Percentiles rank a stretch among this genome's conserved stretches.
Evolutionary conservation across 495 filamentous ascomycete species (phyloP).

Genomic region (Podospora fimiseda): DNA sequence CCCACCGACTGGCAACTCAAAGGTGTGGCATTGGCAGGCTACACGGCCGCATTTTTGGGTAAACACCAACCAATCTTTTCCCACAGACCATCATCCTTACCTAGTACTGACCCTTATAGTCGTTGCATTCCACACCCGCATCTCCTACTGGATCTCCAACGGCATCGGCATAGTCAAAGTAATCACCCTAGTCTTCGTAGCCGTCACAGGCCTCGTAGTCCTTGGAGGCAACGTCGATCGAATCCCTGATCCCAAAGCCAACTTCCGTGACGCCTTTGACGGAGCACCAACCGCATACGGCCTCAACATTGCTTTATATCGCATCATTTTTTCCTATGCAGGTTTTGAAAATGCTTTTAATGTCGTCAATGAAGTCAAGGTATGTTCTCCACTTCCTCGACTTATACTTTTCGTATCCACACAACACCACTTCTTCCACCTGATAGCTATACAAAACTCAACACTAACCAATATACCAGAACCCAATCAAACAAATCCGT

Average conservation of each 20-base stretch:
- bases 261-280: conserved; percentile 53
- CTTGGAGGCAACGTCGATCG: conserved; percentile 49
- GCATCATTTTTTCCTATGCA: conserved; percentile 57
- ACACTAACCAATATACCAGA: conserved; percentile 31
- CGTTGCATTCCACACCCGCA: conserved; percentile 47
- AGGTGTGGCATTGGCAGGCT: conserved; percentile 55
- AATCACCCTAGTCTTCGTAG: conserved; percentile 51
- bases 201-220: conserved; percentile 54
- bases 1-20: conserved; percentile 54
- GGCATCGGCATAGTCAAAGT: conserved; percentile 52
- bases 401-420: neutral
- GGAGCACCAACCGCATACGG: conserved; percentile 44
- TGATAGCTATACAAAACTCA: neutral
- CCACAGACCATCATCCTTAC: conserved; percentile 1
- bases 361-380: conserved; percentile 58
- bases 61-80: neutral
- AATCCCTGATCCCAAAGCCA: conserved; percentile 49
- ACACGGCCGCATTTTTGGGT: conserved; percentile 49
- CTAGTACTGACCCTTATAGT: conserved; percentile 23
- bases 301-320: conserved; percentile 53
- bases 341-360: conserved; percentile 60
- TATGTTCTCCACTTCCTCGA: neutral
- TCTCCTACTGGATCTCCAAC: conserved; percentile 50
- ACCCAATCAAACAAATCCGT: conserved; percentile 51
- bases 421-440: neutral